Evolutionary conservation across 305 asterid species (phyloP).

Genomic region (Euphrasia arctica): DNA sequence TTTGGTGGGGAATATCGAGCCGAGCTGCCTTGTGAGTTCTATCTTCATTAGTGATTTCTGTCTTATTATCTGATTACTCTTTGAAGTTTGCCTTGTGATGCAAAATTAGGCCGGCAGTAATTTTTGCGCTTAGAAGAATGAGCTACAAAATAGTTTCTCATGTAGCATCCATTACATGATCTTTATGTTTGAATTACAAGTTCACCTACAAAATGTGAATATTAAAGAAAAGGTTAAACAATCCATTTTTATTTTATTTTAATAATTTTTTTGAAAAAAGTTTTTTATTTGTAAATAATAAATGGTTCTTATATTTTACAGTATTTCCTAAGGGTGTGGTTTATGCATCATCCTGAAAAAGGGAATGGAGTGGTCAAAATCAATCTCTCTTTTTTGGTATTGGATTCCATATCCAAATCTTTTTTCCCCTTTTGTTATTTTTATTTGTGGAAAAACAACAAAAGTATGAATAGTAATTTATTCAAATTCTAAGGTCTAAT

Average conservation of each 20-base stretch:
- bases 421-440: neutral
- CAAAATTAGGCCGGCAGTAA: too few species aligned
- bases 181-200: too few species aligned
- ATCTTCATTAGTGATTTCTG: too few species aligned
- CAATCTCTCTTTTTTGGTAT: constrained; percentile 9
- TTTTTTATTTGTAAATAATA: constrained; percentile 19
- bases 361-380: constrained; percentile 35
- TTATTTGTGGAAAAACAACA: neutral
- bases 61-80: too few species aligned
- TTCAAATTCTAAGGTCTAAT: neutral
- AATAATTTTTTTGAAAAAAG: too few species aligned
- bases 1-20: too few species aligned
- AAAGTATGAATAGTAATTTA: too few species aligned
- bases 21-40: too few species aligned
- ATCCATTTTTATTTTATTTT: constrained; percentile 1
- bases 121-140: neutral
- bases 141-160: too few species aligned
- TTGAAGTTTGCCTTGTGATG: too few species aligned
- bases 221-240: too few species aligned
- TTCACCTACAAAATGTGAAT: too few species aligned
- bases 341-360: neutral
- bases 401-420: constrained; percentile 25
- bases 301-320: neutral
- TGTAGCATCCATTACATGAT: neutral
- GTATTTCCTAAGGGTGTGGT: neutral